Conservation (phyloP, 1,284 basidiomycete genomes). For the Leucoagaricus sp. region DNA sequence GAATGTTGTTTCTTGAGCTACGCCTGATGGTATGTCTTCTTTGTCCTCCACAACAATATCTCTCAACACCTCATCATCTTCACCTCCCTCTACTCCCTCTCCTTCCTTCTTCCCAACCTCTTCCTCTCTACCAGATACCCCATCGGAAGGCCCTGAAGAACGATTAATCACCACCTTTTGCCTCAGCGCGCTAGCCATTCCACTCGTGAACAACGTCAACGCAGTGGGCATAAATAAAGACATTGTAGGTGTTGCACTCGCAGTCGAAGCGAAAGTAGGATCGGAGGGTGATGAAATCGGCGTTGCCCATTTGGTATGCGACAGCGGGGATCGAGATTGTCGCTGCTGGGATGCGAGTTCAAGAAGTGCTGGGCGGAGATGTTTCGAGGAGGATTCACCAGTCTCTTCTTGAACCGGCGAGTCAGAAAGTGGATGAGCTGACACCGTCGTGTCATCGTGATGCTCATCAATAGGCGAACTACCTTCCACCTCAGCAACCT, state of each 20-base stretch:
- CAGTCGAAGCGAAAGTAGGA: neutral
- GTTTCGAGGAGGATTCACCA: neutral
- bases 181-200: slow-evolving; percentile 32
- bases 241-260: slow-evolving; percentile 8
- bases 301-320: slow-evolving; percentile 56
- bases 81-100: neutral
- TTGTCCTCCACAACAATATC: slow-evolving; percentile 32
- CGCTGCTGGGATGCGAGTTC: slow-evolving; percentile 20
- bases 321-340: slow-evolving; percentile 47
- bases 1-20: slow-evolving; percentile 15
- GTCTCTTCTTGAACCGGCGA: neutral
- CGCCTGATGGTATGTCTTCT: slow-evolving; percentile 33
- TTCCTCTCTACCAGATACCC: neutral
- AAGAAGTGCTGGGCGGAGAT: slow-evolving; percentile 22
- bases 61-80: too few species aligned
- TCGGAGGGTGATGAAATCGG: slow-evolving; percentile 40
- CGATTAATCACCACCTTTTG: slow-evolving; percentile 36
- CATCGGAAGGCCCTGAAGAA: neutral
- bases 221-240: slow-evolving; percentile 15
- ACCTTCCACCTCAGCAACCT: too few species aligned
- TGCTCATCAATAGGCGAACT: too few species aligned
- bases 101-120: neutral
- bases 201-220: slow-evolving; percentile 3
- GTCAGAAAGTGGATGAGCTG: slow-evolving; percentile 4
- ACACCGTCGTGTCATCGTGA: too few species aligned